Evolutionary conservation across 306 rosid genomes (phyloP).

Genomic region (Macrotyloma uniflorum): DNA sequence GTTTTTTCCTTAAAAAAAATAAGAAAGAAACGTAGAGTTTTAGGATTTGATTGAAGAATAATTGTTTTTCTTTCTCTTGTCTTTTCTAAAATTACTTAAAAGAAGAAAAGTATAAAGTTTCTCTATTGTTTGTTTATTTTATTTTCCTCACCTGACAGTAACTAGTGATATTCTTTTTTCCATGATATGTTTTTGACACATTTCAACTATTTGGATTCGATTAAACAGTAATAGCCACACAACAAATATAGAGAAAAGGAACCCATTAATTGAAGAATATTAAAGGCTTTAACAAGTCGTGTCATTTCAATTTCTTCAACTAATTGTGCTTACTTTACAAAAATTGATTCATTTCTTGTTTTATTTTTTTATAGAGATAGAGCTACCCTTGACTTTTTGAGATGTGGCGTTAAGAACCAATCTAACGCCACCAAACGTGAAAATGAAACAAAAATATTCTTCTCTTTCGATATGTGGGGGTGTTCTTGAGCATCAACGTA

Average conservation of each 20-base stretch:
- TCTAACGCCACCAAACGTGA: no score
- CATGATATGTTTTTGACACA: neutral
- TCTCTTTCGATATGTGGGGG: no score
- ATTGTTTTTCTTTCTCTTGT: neutral
- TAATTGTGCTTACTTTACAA: neutral
- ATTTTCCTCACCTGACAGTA: neutral
- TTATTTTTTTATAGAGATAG: no score
- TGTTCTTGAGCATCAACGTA: no score
- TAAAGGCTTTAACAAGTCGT: neutral
- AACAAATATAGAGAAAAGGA: neutral
- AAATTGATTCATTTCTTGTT: neutral
- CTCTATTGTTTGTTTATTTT: neutral
- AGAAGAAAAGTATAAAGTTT: neutral
- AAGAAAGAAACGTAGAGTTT: neutral
- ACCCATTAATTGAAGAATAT: neutral
- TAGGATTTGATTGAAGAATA: neutral
- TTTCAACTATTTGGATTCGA: neutral
- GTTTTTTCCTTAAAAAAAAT: neutral
- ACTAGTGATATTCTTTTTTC: conserved; percentile 16
- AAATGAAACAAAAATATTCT: no score
- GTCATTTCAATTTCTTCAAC: neutral
- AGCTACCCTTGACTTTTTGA: no score
- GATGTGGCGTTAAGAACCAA: no score
- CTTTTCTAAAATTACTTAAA: neutral
- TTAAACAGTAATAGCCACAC: neutral